phyloP scores from a whole-genome alignment of 257 asterid species.

The Forsythia suspensa region DNA sequence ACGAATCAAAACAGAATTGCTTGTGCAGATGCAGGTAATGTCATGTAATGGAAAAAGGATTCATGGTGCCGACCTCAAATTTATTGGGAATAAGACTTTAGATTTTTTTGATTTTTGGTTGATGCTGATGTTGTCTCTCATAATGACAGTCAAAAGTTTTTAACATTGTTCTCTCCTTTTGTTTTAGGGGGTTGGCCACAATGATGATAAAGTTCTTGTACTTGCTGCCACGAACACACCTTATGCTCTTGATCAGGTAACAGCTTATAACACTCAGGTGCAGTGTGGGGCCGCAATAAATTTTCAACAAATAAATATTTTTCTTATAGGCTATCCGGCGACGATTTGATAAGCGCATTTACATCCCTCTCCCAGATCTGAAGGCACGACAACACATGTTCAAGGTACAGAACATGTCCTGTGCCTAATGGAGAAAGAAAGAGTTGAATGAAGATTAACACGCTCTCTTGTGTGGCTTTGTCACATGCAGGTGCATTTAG shows the following conservation, averaged over 20 bases:
- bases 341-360: constrained; percentile 93
- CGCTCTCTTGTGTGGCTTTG: background rate
- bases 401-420: constrained; percentile 51
- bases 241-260: constrained; percentile 95
- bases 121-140: background rate
- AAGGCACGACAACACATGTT: constrained; percentile 99
- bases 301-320: constrained; percentile 9
- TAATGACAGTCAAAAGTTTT: background rate
- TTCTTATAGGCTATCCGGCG: constrained; percentile 79
- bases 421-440: background rate
- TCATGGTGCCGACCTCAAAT: background rate
- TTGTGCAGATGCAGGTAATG: constrained; percentile 95
- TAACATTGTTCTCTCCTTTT: background rate
- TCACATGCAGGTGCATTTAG: constrained; percentile 66
- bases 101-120: background rate
- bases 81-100: constrained; percentile 20
- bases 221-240: constrained; percentile 99
- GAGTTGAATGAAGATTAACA: background rate
- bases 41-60: background rate
- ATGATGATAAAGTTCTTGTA: constrained; percentile 97
- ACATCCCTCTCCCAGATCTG: constrained; percentile 91
- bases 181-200: constrained; percentile 91
- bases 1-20: constrained; percentile 92
- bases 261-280: background rate
- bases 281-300: background rate